phyloP scores from a whole-genome alignment of 2,329 filamentous ascomycete genomes.

The Lomentospora prolificans region DNA sequence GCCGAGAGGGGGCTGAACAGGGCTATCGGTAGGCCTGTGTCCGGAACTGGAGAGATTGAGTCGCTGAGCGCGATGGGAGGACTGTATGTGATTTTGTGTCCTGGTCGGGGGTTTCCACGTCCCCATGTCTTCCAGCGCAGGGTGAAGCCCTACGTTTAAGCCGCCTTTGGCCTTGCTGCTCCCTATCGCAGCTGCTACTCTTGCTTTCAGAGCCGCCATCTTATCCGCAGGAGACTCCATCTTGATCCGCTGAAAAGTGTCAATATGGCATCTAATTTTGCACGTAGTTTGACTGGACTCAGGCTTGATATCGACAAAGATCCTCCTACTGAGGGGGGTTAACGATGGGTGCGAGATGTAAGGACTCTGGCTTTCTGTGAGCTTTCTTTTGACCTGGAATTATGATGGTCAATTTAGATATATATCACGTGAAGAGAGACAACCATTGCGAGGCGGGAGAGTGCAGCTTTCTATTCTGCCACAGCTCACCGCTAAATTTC shows the following conservation, averaged over 20 bases:
- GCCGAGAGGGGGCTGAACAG: conserved; percentile 6
- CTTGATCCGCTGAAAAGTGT: not conserved
- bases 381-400: too few species aligned
- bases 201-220: conserved; percentile 68
- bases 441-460: too few species aligned
- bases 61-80: conserved; percentile 23
- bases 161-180: conserved; percentile 53
- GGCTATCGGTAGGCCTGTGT: not conserved
- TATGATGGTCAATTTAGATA: too few species aligned
- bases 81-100: conserved; percentile 16
- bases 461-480: not conserved
- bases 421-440: too few species aligned
- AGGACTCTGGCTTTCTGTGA: too few species aligned
- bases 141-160: conserved; percentile 66
- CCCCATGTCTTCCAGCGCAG: conserved; percentile 54
- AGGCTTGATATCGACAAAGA: too few species aligned
- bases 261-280: not conserved
- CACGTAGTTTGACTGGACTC: not conserved
- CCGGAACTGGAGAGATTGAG: conserved; percentile 16
- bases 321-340: too few species aligned
- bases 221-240: conserved; percentile 41
- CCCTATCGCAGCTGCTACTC: conserved; percentile 66
- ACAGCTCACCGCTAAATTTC: not conserved
- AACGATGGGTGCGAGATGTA: too few species aligned
- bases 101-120: conserved; percentile 31